Base-by-base conservation (phyloP, 441 rosid genomes). In the Croton setiger region DNA sequence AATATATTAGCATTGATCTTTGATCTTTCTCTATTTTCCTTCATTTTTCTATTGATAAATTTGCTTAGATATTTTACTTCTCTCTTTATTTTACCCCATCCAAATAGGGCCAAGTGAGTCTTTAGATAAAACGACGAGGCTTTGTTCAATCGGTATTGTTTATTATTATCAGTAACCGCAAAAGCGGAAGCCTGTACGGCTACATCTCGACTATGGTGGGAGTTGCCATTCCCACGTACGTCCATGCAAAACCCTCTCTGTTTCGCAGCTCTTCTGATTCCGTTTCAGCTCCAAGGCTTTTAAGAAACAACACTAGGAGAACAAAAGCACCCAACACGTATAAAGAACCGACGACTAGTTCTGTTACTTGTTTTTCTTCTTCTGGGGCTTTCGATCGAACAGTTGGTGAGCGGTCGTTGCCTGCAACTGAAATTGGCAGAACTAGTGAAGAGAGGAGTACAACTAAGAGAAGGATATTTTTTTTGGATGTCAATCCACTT, bases 401-500 rank as follows among this genome's bases (percentile, higher is more conserved):
- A 66, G 68, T 51, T 79, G 65, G 75, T 47, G 85, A 35, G 80
- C 85, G 80, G 60, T 66, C 52, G 64, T 18, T 69, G 36, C 31
- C 70, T 2, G 71, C 60, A 14, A 67, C 60, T 36, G 85, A 71
- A 37, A 35, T 61, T 18, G n/a, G 48, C 43, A 14, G 47, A 18
- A 48, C 67, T 27, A 61, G 45, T 63, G 47, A 31, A 51, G 74
- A 63, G 63, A 78, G 64, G 57, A 68, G 74, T 14, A 57, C 73
- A 66, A 64, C 23, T 75, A 89, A 78, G 81, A 85, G 74, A 81
- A 91, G 93, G 86, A 91, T 89, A 4, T 93, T 91, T 82, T 83
- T 93, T 73, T 77, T 91, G 83, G 98, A 93, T 69, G 92, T 87
- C 15, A 87, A 92, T 75, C 96, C 97, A 52, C 84, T 93, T 39